Base-by-base conservation (phyloP, 331 rosid genomes). In the Pyrus hybrid region DNA sequence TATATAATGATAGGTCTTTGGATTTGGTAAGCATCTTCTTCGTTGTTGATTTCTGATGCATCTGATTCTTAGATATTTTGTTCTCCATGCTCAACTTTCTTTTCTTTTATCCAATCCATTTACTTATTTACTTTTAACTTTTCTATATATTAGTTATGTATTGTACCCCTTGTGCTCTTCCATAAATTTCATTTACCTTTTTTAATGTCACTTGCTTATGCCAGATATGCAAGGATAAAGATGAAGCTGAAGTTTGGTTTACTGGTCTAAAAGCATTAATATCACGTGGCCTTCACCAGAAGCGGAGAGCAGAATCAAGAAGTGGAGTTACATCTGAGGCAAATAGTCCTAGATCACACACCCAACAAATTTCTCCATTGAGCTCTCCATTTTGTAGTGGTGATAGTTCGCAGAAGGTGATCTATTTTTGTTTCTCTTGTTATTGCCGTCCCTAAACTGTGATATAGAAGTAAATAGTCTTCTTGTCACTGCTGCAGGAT, bases 211-310 rank as follows among this genome's bases (percentile, higher is more conserved):
- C 16, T 13, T 60, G 26, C 63, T 77, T 77, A 49, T 30, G 30
- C 77, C 76, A 84, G 85, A 80, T 84, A 80, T 84, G 87, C 81
- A 84, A 81, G 71, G 87, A 84, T 78, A 81, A 81, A 78, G 87
- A 77, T 62, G 87, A 84, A 84, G 87, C 85, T 29, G 87, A 84
- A 61, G 77, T 81, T 67, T 84, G 87, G 87, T 75, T 80, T 81
- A 60, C 69, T 29, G 87, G 83, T 70, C 70, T 84, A 23, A 84
- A 78, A 49, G 83, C 87, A 41, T 65, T 80, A 53, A 80, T 84
- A 53, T 81, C 85, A 29, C 83, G 85, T 7, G 73, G 64, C 25
- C 72, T 32, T 37, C 82, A 77, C 10, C 83, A 72, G 26, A 77
- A 60, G 26, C 70, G 82, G 53, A 74, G 83, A 61, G 10, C 76